Conservation (phyloP, 2,329 filamentous ascomycete genomes). For the Decorospora gaudefroyi region DNA sequence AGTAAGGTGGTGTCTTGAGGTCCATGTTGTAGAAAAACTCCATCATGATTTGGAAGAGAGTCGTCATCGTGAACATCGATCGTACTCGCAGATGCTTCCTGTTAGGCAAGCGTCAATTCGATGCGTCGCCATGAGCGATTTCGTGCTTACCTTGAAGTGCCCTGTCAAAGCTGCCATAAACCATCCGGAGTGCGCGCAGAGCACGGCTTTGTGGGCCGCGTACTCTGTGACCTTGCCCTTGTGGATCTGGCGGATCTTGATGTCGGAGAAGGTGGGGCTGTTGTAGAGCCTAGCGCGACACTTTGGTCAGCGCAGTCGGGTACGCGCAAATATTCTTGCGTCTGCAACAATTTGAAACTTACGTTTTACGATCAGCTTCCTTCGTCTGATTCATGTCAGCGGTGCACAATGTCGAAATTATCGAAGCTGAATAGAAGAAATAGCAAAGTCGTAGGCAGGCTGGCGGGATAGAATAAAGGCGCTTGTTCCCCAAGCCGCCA, state of each 20-base stretch:
- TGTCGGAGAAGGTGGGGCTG: conserved; percentile 10
- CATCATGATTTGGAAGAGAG: neutral
- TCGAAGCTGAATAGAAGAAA: no score
- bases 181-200: neutral
- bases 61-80: neutral
- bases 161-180: neutral
- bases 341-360: no score
- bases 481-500: no score
- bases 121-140: neutral
- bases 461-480: no score
- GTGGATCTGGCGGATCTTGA: conserved; percentile 9
- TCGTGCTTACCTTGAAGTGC: neutral
- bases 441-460: no score
- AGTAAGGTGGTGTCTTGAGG: neutral
- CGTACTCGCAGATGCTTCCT: neutral
- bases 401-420: no score
- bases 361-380: no score
- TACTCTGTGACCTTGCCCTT: conserved; percentile 1
- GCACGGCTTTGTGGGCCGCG: neutral
- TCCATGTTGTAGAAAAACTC: neutral
- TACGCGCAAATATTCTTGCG: no score
- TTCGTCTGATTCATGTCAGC: no score
- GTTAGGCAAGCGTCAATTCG: neutral
- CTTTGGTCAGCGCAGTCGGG: no score
- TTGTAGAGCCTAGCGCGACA: conserved; percentile 20